Percentiles rank a stretch among this genome's conserved stretches.
Conservation (phyloP, 2,329 filamentous ascomycete genomes). For the Orbilia quercus region DNA sequence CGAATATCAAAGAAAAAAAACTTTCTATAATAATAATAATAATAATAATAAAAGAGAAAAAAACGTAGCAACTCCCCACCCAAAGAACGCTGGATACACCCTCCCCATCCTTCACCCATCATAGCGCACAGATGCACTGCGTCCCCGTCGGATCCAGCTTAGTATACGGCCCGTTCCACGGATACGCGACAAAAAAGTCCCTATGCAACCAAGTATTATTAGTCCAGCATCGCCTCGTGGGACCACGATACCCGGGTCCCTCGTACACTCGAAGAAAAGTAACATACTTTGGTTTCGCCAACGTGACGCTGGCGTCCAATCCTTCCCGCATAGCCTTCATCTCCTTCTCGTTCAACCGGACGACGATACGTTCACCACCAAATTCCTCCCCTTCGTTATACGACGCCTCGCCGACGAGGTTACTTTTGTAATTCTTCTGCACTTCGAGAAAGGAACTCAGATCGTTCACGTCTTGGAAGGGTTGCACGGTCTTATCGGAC, state of each 20-base stretch:
- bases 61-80: neutral
- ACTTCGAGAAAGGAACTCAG: slow-evolving; percentile 47
- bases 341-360: slow-evolving; percentile 47
- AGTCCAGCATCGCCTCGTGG: slow-evolving; percentile 6
- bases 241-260: no score
- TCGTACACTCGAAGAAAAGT: no score
- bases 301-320: slow-evolving; percentile 41
- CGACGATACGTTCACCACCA: slow-evolving; percentile 45
- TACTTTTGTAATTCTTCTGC: slow-evolving; percentile 51
- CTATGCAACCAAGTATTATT: slow-evolving; percentile 15
- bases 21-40: no score
- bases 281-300: slow-evolving; percentile 52
- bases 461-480: slow-evolving; percentile 54
- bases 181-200: slow-evolving; percentile 52
- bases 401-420: slow-evolving; percentile 16
- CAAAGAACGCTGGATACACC: neutral
- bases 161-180: slow-evolving; percentile 49
- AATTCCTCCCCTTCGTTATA: slow-evolving; percentile 52
- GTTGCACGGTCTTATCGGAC: slow-evolving; percentile 53
- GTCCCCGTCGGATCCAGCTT: slow-evolving; percentile 53
- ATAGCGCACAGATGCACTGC: slow-evolving; percentile 53
- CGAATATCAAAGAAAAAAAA: neutral
- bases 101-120: neutral
- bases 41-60: neutral
- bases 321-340: slow-evolving; percentile 55